Evolutionary conservation across 1,284 basidiomycete genomes (phyloP), one percentile per base, ranked within the genome.

Genomic region (Phylloboletellus chloephorus): DNA sequence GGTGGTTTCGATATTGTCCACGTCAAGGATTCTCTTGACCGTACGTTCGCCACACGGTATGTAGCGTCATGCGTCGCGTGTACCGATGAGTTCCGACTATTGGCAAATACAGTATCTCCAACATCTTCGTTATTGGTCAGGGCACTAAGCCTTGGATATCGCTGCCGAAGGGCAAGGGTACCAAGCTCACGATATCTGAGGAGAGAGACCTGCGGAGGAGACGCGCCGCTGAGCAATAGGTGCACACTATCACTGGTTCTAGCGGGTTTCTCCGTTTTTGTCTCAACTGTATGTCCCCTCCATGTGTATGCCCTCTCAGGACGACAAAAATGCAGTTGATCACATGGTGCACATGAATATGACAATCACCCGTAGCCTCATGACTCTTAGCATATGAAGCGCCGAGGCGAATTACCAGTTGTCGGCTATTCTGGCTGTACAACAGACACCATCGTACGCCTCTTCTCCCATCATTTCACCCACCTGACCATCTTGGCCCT

Each of bases 1-100:
- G 95, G 95, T 68, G 95, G 93, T 54, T 97, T 95, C 71, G 94
- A 98, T 73, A 95, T 96, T 51, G 89, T 95, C 49, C 94, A 98
- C 67, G 88, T 98, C 60, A 92, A 90, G 71, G 95, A 98, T 66
- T 85, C 89, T 37, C 76, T 96, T 51, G 95, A 97, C 67, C 80
- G 92, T 63, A 92, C 90, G 50, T 96, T 96, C 62, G 90, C 93
- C 53, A 97, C 93, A 58, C 89, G 92, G 88, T 92, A 62, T 48
- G 85, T 72, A 15, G 15, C 19, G 24, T 32, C 16, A 21, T 35
- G 3, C 11, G 2, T 15, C 11, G 13, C 8, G 11, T 25, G 30
- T n/a, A 17, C 31, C 21, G 15, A 13, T 50, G 22, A 6, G 16
- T 16, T 21, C n/a, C 28, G 49, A 34, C 37, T 54, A 3, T 10